Conservation (phyloP, 768 basidiomycete species). For the Sistotremastrum suecicum region DNA sequence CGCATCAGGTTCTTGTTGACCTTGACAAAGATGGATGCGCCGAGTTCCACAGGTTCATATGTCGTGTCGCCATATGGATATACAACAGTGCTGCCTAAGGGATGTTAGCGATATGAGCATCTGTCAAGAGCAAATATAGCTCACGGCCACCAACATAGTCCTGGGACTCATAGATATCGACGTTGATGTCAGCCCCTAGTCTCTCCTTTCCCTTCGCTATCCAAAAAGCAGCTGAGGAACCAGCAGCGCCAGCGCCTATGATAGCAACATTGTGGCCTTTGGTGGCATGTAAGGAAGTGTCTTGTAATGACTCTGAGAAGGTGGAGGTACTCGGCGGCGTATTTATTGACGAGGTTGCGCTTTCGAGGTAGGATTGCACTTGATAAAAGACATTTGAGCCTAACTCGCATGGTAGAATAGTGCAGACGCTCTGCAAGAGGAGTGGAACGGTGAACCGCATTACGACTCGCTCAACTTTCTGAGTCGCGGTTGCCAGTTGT, state of each 20-base stretch:
- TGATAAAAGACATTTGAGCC: too few species aligned
- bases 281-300: too few species aligned
- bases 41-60: conserved; percentile 61
- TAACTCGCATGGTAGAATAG: too few species aligned
- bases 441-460: too few species aligned
- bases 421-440: too few species aligned
- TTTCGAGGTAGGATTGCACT: too few species aligned
- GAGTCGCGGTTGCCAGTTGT: too few species aligned
- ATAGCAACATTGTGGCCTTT: conserved; percentile 53
- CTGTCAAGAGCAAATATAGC: conserved; percentile 20
- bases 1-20: conserved; percentile 60
- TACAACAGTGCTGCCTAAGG: conserved; percentile 60
- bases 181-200: conserved; percentile 50
- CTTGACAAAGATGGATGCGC: conserved; percentile 76
- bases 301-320: too few species aligned
- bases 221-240: conserved; percentile 75
- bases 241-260: conserved; percentile 83
- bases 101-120: neutral
- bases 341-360: too few species aligned
- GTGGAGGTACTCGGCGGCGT: too few species aligned
- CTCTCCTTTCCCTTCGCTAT: conserved; percentile 65
- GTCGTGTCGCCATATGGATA: conserved; percentile 51
- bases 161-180: conserved; percentile 75
- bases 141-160: conserved; percentile 74
- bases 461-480: too few species aligned